Evolutionary conservation across 169 alveolate species (phyloP), one percentile per base, ranked within the genome.

Genomic region (Eimeria sp.): DNA sequence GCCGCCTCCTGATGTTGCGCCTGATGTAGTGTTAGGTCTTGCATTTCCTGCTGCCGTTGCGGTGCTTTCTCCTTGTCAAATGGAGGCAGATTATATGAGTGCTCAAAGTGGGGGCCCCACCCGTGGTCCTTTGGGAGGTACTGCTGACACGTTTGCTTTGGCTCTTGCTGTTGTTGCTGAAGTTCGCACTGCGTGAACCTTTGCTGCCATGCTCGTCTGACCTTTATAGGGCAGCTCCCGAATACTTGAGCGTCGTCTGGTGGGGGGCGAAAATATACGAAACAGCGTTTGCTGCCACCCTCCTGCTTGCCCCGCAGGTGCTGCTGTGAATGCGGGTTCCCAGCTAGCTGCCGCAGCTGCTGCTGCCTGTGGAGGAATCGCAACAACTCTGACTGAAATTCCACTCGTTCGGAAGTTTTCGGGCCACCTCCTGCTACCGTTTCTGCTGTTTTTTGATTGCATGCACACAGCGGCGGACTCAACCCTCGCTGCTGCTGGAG

Each of bases 161-260:
- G 92, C 76, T 54, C 76, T 76, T 63, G 67, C 83, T 63, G 93
- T 43, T 61, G 82, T 49, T 86, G 82, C 93, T 63, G 65, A 34
- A n/a, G 61, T 18, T 57, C 75, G 27, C 78, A 51, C 93, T 87
- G 78, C 45, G 51, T 47, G 34, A 34, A 67, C 22, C 65, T 43
- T 34, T 10, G 40, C 65, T 63, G 93, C 93, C 93, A 87, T 5
- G 25, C 3, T 63, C 93, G 93, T 27, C 93, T 87, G 67, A 80
- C 92, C 73, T 49, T 76, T 20, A 73, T 43, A 13, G 96, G 92
- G 73, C 96, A 78, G 40, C 92, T 82, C 47, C 92, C 91, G 86
- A 61, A 65, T 70, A 84, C 96, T 58, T 92, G 86, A 9, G 89
- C 67, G 25, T 58, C 43, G 70, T 67, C 57, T 67, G 96, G 96